Percentiles rank a stretch among this genome's conserved stretches.
These are phyloP conservation scores for Aspergillus ellipticus DNA, from an alignment of 495 filamentous ascomycete species.

Conservation along the genomic window DNA sequence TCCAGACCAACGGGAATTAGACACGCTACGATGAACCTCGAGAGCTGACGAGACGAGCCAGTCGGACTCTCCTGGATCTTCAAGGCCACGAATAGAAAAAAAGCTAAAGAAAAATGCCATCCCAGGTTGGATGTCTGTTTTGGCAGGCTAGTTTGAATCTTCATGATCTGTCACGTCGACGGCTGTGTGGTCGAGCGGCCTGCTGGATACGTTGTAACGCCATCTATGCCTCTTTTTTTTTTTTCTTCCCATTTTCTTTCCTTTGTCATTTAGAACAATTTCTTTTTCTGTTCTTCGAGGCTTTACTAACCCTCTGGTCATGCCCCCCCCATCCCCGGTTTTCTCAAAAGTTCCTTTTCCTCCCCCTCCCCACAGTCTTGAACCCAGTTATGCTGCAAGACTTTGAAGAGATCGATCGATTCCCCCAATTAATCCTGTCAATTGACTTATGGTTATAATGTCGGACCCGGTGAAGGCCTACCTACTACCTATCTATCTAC, in stretches of 20 bases:
- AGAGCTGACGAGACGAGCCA: conserved; percentile 1
- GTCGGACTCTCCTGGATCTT: neutral
- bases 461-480: conserved; percentile 1
- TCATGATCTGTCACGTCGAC: conserved; percentile 8
- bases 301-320: conserved; percentile 13
- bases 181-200: conserved; percentile 1
- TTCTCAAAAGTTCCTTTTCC: conserved; percentile 29
- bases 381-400: conserved; percentile 19
- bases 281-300: conserved; percentile 17
- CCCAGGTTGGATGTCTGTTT: conserved; percentile 7
- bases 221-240: conserved; percentile 37
- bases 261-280: conserved; percentile 12
- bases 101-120: conserved; percentile 1
- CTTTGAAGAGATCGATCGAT: neutral
- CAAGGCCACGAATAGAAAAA: neutral
- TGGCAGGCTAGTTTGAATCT: neutral
- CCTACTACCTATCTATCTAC: neutral
- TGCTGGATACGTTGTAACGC: conserved; percentile 27
- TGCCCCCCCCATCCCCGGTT: conserved; percentile 26
- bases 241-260: conserved; percentile 26
- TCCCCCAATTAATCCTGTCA: conserved; percentile 13
- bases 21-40: conserved; percentile 15
- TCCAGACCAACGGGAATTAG: conserved; percentile 38
- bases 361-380: conserved; percentile 5
- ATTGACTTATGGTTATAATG: conserved; percentile 6